Percentiles rank a stretch among this genome's conserved stretches.
phyloP scores from a whole-genome alignment of 2,329 filamentous ascomycete genomes.

The Falciphora oryzae region DNA sequence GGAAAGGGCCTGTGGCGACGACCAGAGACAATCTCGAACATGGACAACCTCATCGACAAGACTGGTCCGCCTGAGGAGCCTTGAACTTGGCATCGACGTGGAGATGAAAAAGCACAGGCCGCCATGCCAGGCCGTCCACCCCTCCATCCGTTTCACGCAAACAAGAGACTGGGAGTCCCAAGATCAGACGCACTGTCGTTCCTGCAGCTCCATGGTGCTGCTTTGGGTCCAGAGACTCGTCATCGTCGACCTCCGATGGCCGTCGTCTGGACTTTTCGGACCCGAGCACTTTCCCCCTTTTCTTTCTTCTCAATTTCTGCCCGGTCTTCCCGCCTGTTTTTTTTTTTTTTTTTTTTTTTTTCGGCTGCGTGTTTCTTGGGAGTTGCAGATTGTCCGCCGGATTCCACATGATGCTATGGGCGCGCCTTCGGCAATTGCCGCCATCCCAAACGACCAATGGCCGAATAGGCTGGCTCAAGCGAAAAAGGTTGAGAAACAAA shows the following conservation, averaged over 20 bases:
- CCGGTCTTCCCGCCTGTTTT: background rate
- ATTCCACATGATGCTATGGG: background rate
- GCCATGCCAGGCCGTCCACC: background rate
- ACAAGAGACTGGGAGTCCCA: background rate
- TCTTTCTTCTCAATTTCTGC: background rate
- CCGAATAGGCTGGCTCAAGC: background rate
- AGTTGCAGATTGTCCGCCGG: background rate
- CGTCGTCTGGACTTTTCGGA: constrained; percentile 1
- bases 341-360: no score
- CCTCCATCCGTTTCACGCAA: background rate
- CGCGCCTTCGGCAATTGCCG: background rate
- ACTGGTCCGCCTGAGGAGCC: no score
- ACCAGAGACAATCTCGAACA: background rate
- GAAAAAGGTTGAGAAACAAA: no score
- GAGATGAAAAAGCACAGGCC: background rate
- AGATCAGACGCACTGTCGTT: background rate
- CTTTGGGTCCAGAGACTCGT: background rate
- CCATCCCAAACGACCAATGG: background rate
- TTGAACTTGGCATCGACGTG: background rate
- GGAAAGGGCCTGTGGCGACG: no score
- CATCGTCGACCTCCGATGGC: background rate
- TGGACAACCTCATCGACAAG: background rate
- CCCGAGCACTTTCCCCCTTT: background rate
- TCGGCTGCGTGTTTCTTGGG: background rate
- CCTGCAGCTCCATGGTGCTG: background rate